A percentile compares a stretch with the other conserved stretches of the same genome.
phyloP scores from a whole-genome alignment of 2,329 filamentous ascomycete species.

The Aspergillus brunneoviolaceus region DNA sequence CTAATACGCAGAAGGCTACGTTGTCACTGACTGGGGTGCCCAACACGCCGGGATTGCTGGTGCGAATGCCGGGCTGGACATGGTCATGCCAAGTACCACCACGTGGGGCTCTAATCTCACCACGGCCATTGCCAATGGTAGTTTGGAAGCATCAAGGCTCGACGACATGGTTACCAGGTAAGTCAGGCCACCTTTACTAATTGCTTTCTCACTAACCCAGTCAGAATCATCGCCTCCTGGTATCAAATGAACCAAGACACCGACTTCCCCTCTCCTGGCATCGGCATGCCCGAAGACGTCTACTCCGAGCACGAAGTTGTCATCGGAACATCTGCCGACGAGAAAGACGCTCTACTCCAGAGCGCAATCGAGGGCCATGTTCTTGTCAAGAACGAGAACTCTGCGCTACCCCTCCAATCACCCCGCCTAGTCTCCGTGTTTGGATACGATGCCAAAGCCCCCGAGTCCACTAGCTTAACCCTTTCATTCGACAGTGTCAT shows the following conservation, averaged over 20 bases:
- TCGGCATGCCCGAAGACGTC: constrained; percentile 24
- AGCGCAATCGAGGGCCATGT: constrained; percentile 60
- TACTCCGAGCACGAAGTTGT: constrained; percentile 18
- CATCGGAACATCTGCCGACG: constrained; percentile 50
- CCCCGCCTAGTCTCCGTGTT: constrained; percentile 27
- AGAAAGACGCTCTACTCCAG: constrained; percentile 39
- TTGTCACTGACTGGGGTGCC: constrained; percentile 76
- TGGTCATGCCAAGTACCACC: constrained; percentile 22
- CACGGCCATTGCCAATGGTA: constrained; percentile 61
- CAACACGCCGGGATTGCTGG: constrained; percentile 56
- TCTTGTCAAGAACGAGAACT: constrained; percentile 52
- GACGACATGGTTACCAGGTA: constrained; percentile 59
- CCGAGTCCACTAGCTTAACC: constrained; percentile 4
- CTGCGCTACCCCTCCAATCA: constrained; percentile 48
- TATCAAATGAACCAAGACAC: constrained; percentile 34
- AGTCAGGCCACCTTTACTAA: background rate
- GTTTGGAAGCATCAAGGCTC: constrained; percentile 53
- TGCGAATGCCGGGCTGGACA: constrained; percentile 28
- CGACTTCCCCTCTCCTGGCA: constrained; percentile 19
- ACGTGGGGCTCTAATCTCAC: constrained; percentile 43
- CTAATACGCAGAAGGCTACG: constrained; percentile 58
- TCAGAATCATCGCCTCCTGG: constrained; percentile 47
- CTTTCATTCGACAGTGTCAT: background rate
- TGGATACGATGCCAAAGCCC: constrained; percentile 26
- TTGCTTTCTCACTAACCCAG: background rate